A percentile compares a stretch with the other conserved stretches of the same genome.
phyloP scores from a whole-genome alignment of 495 filamentous ascomycete species.

The Aspergillus affinis region DNA sequence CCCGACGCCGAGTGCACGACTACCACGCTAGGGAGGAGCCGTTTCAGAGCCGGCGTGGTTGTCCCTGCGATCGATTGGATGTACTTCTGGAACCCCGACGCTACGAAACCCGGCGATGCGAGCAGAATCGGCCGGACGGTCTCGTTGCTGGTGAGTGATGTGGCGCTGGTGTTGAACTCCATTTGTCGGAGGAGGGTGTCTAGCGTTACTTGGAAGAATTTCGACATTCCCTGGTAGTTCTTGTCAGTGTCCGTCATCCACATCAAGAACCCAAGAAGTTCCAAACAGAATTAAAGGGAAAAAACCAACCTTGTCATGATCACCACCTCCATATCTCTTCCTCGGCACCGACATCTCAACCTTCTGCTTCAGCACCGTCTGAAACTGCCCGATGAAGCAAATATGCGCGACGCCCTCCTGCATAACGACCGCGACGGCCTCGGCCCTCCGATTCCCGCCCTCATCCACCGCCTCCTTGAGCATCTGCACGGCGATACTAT shows the following conservation, averaged over 20 bases:
- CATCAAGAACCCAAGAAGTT: background rate
- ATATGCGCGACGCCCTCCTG: conserved; percentile 93
- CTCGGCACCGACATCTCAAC: conserved; percentile 81
- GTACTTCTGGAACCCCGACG: conserved; percentile 74
- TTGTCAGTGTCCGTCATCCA: conserved; percentile 16
- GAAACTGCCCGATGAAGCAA: conserved; percentile 87
- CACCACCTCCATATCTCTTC: conserved; percentile 63
- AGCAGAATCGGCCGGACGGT: conserved; percentile 70
- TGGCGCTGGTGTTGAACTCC: conserved; percentile 61
- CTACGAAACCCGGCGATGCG: conserved; percentile 86
- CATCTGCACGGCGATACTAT: conserved; percentile 78
- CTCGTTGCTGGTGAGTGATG: conserved; percentile 37
- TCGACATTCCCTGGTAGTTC: conserved; percentile 57
- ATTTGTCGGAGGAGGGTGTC: conserved; percentile 74
- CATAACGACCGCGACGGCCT: conserved; percentile 88
- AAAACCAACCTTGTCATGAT: conserved; percentile 61
- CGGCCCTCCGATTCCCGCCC: conserved; percentile 65
- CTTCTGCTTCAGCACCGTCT: conserved; percentile 82
- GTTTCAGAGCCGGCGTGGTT: conserved; percentile 59
- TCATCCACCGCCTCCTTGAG: conserved; percentile 77
- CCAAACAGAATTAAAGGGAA: background rate
- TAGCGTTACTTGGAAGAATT: conserved; percentile 78
- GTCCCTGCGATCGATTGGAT: conserved; percentile 67
- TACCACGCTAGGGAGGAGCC: conserved; percentile 62
- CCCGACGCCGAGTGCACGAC: conserved; percentile 84